These are phyloP conservation scores for Paramecium octaurelia DNA, from an alignment of 73 alveolate species.

Conservation along the genomic window DNA sequence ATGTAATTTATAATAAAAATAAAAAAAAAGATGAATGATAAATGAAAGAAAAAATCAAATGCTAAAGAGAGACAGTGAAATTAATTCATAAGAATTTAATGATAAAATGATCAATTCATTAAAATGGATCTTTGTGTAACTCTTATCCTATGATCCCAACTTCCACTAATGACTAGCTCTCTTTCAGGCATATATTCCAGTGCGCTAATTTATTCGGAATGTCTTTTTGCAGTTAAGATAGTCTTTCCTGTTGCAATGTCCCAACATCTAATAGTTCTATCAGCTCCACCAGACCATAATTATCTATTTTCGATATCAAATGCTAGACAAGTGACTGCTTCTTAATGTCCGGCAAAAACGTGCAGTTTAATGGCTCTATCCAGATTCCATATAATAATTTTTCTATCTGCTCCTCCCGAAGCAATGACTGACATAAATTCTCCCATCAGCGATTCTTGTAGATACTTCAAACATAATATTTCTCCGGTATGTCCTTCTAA, in stretches of 20 bases:
- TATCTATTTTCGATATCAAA: not conserved
- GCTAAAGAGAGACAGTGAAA: not conserved
- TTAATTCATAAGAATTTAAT: not conserved
- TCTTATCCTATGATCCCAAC: conserved; percentile 48
- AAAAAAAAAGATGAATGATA: too few species aligned
- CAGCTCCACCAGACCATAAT: conserved; percentile 38
- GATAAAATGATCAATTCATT: not conserved
- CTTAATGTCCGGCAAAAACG: conserved; percentile 49
- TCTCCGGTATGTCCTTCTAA: conserved; percentile 58
- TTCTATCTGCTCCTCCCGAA: conserved; percentile 51
- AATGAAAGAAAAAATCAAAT: not conserved
- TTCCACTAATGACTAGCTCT: not conserved
- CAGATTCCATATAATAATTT: conserved; percentile 48
- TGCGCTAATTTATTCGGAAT: not conserved
- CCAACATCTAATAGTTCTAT: conserved; percentile 37
- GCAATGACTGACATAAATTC: conserved; percentile 39
- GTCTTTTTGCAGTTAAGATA: not conserved
- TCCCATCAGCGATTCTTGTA: conserved; percentile 14
- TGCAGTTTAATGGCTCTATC: conserved; percentile 22
- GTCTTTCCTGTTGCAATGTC: not conserved
- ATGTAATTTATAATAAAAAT: too few species aligned
- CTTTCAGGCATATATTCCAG: not conserved
- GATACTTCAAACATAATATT: not conserved
- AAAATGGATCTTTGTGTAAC: not conserved
- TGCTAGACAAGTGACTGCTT: conserved; percentile 4